Conservation (phyloP, 164 flowering plant species). For the Amborella trichopoda region DNA sequence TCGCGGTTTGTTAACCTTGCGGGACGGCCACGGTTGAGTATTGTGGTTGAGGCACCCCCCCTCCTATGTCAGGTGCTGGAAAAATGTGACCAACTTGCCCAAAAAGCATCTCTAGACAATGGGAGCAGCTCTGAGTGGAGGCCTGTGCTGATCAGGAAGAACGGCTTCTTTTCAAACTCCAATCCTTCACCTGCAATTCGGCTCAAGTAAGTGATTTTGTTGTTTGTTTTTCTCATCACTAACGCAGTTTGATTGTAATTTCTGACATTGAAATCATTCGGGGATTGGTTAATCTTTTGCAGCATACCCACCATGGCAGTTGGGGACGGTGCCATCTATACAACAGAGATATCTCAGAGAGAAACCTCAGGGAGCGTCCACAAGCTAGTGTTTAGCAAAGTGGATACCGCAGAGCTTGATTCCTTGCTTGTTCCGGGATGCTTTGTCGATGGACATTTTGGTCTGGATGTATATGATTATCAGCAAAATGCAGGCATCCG, state of each 20-base stretch:
- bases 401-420: constrained; percentile 52
- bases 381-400: constrained; percentile 42
- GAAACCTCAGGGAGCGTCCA: constrained; percentile 35
- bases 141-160: constrained; percentile 46
- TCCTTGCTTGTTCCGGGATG: constrained; percentile 39
- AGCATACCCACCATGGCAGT: constrained; percentile 55
- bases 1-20: constrained; percentile 55
- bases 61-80: constrained; percentile 56
- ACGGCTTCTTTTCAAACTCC: constrained; percentile 36
- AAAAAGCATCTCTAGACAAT: constrained; percentile 36
- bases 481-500: constrained; percentile 71
- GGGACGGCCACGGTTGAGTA: constrained; percentile 68
- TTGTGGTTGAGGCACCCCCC: constrained; percentile 55
- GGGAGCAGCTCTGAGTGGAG: constrained; percentile 84
- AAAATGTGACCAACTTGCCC: constrained; percentile 46
- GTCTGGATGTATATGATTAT: constrained; percentile 67
- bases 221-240: constrained; percentile 7
- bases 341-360: constrained; percentile 59
- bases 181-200: constrained; percentile 53
- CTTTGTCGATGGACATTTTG: constrained; percentile 50
- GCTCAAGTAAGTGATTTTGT: constrained; percentile 81
- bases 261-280: background rate
- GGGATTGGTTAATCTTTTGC: constrained; percentile 2
- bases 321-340: constrained; percentile 32
- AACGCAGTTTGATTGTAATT: background rate